Base-by-base conservation (phyloP, 2,329 filamentous ascomycete species). In the Neobulgaria alba region DNA sequence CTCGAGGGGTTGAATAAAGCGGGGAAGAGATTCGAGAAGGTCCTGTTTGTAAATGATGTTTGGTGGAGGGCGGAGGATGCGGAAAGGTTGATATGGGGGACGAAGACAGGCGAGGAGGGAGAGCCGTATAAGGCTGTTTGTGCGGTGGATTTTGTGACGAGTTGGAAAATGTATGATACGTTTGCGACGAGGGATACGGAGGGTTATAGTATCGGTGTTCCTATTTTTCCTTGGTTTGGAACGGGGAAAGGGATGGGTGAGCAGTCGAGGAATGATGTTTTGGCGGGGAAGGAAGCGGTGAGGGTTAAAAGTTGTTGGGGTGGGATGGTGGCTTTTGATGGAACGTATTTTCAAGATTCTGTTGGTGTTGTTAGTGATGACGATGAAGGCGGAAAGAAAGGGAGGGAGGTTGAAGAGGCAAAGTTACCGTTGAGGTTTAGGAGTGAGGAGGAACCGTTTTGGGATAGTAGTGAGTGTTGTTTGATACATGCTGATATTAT, bases 271-370 rank as follows among this genome's bases (percentile, higher is more conserved):
- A 65, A 67, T 3, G 81, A 83, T 56, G 77, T 86, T 14, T 59
- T 84, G 2, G 64, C 64, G 0, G 73, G 76, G 41, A 69, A 59
- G 29, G 76, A 80, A 49, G 74, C 81, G 0, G 82, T 88, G 1
- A 72, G 77, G 7, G 82, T 87, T 1, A 74, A 72, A 52, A 79
- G 78, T 48, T 88, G 84, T 61, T 88, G 83, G 84, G 80, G 82
- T 38, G 84, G 84, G 16, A 86, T 87, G 74, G 79, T 77, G 2
- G 75, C 75, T 2, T 79, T 79, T 60, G 71, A 80, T 54, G 77
- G 74, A 1, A 62, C 63, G 34, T 77, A 73, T 59, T 73, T 82
- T 34, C 73, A 78, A 52, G 8, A 23, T n/a, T 8, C n/a, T n/a
- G 4, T 10, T 32, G 12, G 31, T n/a, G n/a, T n/a, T n/a, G n/a